A percentile compares a stretch with the other conserved stretches of the same genome.
These are phyloP conservation scores for Hirsutella thompsonii DNA, from an alignment of 2,329 filamentous ascomycete species.

Conservation along the genomic window DNA sequence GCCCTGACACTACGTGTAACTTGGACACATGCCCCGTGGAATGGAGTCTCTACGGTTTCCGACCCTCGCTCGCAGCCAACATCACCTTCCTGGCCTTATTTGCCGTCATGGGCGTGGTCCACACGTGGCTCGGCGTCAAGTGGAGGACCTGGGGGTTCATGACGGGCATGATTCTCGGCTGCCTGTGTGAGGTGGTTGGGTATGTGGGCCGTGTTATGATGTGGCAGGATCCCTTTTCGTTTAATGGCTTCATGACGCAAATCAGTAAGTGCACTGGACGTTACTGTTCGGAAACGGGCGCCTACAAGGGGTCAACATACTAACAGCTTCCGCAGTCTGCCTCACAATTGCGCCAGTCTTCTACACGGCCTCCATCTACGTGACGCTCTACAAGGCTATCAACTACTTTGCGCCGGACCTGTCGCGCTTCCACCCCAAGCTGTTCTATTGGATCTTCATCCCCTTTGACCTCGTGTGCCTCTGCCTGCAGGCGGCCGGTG, in stretches of 20 bases:
- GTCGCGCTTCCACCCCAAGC: constrained; percentile 28
- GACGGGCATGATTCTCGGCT: constrained; percentile 41
- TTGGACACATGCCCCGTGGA: constrained; percentile 32
- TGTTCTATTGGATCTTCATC: constrained; percentile 37
- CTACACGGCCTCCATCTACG: constrained; percentile 52
- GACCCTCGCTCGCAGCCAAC: constrained; percentile 40
- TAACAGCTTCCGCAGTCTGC: constrained; percentile 35
- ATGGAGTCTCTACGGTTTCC: constrained; percentile 39
- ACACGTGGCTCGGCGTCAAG: constrained; percentile 29
- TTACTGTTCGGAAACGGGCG: too few species aligned
- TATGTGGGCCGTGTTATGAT: constrained; percentile 48
- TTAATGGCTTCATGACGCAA: constrained; percentile 51
- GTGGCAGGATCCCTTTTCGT: constrained; percentile 43
- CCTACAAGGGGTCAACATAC: too few species aligned
- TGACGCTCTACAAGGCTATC: constrained; percentile 36
- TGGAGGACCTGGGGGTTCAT: constrained; percentile 37
- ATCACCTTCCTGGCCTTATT: constrained; percentile 38
- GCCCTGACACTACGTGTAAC: constrained; percentile 31
- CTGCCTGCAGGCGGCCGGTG: constrained; percentile 42
- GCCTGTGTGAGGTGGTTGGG: constrained; percentile 44
- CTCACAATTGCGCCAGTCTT: constrained; percentile 36
- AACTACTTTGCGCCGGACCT: constrained; percentile 30
- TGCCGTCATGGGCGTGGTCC: constrained; percentile 23
- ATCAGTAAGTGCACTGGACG: constrained; percentile 44
- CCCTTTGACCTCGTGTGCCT: constrained; percentile 44